phyloP scores from a whole-genome alignment of 192 early-diverging fungal species.

The Rhizoclosmatium globosum region DNA sequence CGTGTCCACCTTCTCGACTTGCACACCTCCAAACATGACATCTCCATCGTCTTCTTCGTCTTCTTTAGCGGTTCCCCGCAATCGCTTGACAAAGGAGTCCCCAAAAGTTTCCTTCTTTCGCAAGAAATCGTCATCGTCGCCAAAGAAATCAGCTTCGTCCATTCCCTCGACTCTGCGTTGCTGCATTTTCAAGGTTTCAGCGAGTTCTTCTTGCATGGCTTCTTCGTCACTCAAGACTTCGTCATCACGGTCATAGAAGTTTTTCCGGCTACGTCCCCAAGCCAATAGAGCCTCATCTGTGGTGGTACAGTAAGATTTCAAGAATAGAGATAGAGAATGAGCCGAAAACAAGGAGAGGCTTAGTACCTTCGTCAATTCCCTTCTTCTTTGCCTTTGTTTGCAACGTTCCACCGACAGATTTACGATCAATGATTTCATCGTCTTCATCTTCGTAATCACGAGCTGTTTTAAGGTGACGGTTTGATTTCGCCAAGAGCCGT shows the following conservation, averaged over 20 bases:
- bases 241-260: slow-evolving; percentile 79
- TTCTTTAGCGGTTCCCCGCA: slow-evolving; percentile 18
- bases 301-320: neutral
- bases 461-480: slow-evolving; percentile 16
- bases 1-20: slow-evolving; percentile 20
- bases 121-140: slow-evolving; percentile 53
- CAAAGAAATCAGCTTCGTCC: slow-evolving; percentile 89
- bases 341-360: neutral
- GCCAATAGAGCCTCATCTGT: slow-evolving; percentile 62
- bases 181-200: slow-evolving; percentile 88
- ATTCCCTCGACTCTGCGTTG: slow-evolving; percentile 77
- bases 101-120: slow-evolving; percentile 34
- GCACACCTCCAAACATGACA: neutral
- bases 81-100: slow-evolving; percentile 23
- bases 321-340: neutral
- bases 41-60: neutral
- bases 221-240: slow-evolving; percentile 81
- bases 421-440: slow-evolving; percentile 41
- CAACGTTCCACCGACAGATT: slow-evolving; percentile 30
- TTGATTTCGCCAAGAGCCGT: slow-evolving; percentile 13
- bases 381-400: slow-evolving; percentile 16
- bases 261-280: slow-evolving; percentile 81
- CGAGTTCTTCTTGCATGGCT: slow-evolving; percentile 85
- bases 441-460: slow-evolving; percentile 38
- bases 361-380: slow-evolving; percentile 19